Percentiles rank a stretch among this genome's conserved stretches.
These are phyloP conservation scores for Umbelopsis vinacea DNA, from an alignment of 192 early-diverging fungal genomes.

Conservation along the genomic window DNA sequence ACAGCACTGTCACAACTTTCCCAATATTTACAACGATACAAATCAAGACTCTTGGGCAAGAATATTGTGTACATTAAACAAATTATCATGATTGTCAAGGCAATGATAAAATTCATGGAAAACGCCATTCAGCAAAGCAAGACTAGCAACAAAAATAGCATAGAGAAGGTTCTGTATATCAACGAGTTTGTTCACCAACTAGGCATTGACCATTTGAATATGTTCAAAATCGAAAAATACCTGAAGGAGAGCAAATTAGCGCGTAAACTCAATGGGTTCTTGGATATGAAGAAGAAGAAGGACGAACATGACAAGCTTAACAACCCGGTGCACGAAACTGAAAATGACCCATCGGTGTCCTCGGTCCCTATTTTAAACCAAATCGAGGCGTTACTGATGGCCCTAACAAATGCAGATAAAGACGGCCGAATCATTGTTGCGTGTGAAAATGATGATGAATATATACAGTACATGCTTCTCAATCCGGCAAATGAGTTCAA, in stretches of 20 bases:
- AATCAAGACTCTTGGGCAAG: conserved; percentile 64
- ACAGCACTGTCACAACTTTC: conserved; percentile 60
- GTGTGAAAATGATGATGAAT: conserved; percentile 15
- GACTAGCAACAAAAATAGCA: not conserved
- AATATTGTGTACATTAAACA: conserved; percentile 82
- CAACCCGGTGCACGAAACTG: not conserved
- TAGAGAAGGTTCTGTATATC: conserved; percentile 50
- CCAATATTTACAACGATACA: conserved; percentile 73
- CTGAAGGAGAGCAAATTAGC: conserved; percentile 71
- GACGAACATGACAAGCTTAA: conserved; percentile 5
- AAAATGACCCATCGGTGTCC: conserved; percentile 14
- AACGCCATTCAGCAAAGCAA: conserved; percentile 7
- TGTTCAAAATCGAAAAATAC: conserved; percentile 77
- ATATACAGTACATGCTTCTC: conserved; percentile 83
- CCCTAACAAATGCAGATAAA: conserved; percentile 60
- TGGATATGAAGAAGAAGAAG: conserved; percentile 40
- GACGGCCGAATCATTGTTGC: conserved; percentile 73
- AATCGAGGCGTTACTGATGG: conserved; percentile 60
- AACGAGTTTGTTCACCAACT: conserved; percentile 74
- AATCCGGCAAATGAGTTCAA: conserved; percentile 83
- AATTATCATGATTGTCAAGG: conserved; percentile 65
- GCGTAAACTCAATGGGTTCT: conserved; percentile 65
- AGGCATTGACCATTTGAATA: conserved; percentile 79
- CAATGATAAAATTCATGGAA: conserved; percentile 38
- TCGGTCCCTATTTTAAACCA: conserved; percentile 46